These are phyloP conservation scores for Globisporangium takayamanum DNA, from an alignment of 352 stramenopile genomes.

Conservation along the genomic window DNA sequence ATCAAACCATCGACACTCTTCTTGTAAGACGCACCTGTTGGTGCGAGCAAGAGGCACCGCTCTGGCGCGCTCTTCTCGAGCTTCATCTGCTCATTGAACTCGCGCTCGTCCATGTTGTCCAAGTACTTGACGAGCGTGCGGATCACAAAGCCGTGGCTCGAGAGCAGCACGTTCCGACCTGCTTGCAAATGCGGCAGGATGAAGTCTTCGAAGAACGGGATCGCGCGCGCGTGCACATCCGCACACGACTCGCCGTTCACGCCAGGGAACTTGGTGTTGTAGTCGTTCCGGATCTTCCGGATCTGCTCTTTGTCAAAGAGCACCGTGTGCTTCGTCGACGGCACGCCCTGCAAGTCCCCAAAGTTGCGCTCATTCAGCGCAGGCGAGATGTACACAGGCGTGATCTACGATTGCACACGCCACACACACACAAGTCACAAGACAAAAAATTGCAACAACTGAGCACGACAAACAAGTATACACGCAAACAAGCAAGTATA, in stretches of 20 bases:
- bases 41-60: slow-evolving; percentile 63
- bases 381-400: slow-evolving; percentile 72
- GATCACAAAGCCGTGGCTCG: slow-evolving; percentile 80
- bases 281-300: slow-evolving; percentile 77
- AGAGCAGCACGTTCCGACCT: slow-evolving; percentile 73
- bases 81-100: slow-evolving; percentile 80
- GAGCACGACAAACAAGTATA: slow-evolving; percentile 1
- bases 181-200: slow-evolving; percentile 66
- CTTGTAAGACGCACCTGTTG: slow-evolving; percentile 38
- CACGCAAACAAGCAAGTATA: not conserved
- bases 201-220: slow-evolving; percentile 75
- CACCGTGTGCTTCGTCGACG: slow-evolving; percentile 63
- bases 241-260: slow-evolving; percentile 76
- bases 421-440: not conserved
- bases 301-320: slow-evolving; percentile 72
- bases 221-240: slow-evolving; percentile 68
- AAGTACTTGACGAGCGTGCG: slow-evolving; percentile 82
- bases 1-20: not conserved
- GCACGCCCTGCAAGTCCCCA: slow-evolving; percentile 72
- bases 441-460: slow-evolving; percentile 2
- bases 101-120: slow-evolving; percentile 66
- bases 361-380: slow-evolving; percentile 83
- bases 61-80: slow-evolving; percentile 75
- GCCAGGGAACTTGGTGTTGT: slow-evolving; percentile 69
- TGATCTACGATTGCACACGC: slow-evolving; percentile 33